Percentiles rank a stretch among this genome's conserved stretches.
Conservation (phyloP, 2,329 filamentous ascomycete species). For the Blumeria hordei region DNA sequence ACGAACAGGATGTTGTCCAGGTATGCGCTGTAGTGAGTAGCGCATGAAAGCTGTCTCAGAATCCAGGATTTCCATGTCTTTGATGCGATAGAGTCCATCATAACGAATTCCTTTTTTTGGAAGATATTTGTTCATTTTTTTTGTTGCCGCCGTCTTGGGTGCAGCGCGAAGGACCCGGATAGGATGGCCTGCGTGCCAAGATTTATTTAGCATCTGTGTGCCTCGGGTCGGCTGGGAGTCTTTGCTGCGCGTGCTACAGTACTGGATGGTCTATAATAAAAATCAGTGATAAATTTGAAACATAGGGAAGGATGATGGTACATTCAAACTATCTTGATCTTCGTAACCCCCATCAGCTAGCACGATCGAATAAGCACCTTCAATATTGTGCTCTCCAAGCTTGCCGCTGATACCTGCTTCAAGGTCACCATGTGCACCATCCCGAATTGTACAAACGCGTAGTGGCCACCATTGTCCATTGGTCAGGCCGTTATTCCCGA, state of each 20-base stretch:
- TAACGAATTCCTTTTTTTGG: conserved; percentile 1
- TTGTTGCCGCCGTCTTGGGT: background rate
- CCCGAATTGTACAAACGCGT: conserved; percentile 23
- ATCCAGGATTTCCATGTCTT: conserved; percentile 1
- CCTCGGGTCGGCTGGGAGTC: conserved; percentile 14
- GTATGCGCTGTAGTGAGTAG: background rate
- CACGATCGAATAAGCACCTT: conserved; percentile 27
- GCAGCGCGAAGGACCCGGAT: conserved; percentile 1
- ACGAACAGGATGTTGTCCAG: conserved; percentile 2
- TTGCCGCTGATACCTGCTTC: conserved; percentile 26
- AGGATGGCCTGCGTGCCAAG: background rate
- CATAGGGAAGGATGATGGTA: conserved; percentile 3
- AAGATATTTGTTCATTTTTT: background rate
- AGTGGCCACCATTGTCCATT: conserved; percentile 27
- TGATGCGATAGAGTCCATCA: conserved; percentile 2
- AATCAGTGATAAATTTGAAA: background rate
- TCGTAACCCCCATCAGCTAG: conserved; percentile 22
- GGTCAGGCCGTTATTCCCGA: conserved; percentile 13
- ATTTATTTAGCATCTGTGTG: conserved; percentile 15
- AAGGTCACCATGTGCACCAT: conserved; percentile 24
- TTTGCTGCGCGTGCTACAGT: conserved; percentile 22
- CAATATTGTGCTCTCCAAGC: conserved; percentile 5
- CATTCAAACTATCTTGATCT: conserved; percentile 23
- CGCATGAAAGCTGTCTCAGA: conserved; percentile 1
- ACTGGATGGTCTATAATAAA: conserved; percentile 19